Percentiles rank a stretch among this genome's conserved stretches.
phyloP scores from a whole-genome alignment of 1,139 yeast species.

The Kurtzmaniella quercitrusa region DNA sequence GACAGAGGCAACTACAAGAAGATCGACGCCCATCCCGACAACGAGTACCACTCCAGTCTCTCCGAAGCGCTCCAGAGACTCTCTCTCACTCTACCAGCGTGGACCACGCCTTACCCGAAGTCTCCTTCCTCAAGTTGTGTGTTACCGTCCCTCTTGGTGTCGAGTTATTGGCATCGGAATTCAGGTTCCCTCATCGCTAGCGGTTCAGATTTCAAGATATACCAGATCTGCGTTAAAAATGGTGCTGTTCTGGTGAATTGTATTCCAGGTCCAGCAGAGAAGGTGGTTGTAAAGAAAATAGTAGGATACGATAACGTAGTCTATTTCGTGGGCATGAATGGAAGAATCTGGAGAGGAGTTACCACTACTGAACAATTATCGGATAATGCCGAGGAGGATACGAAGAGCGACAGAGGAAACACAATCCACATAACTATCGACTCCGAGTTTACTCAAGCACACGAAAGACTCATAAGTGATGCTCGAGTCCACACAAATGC shows the following conservation, averaged over 20 bases:
- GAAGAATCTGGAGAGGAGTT: slow-evolving; percentile 15
- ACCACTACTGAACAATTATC: not conserved
- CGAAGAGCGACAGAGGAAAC: slow-evolving; percentile 4
- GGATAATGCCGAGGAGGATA: not conserved
- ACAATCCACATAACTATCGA: slow-evolving; percentile 9
- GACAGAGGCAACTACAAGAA: slow-evolving; percentile 43
- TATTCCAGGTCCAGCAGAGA: slow-evolving; percentile 11
- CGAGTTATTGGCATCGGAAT: slow-evolving; percentile 14
- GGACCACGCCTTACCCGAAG: slow-evolving; percentile 33
- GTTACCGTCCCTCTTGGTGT: slow-evolving; percentile 20
- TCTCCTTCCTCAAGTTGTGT: slow-evolving; percentile 8
- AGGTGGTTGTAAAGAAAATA: slow-evolving; percentile 33
- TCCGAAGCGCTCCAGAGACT: slow-evolving; percentile 2
- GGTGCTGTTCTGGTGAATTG: not conserved
- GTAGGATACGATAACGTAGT: slow-evolving; percentile 15
- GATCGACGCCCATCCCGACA: slow-evolving; percentile 21
- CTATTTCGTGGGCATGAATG: slow-evolving; percentile 39
- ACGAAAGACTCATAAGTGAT: slow-evolving; percentile 31
- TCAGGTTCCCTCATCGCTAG: slow-evolving; percentile 17
- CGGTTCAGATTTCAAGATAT: slow-evolving; percentile 24
- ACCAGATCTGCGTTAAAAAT: slow-evolving; percentile 11
- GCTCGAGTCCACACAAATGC: slow-evolving; percentile 16
- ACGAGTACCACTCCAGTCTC: slow-evolving; percentile 2
- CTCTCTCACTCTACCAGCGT: slow-evolving; percentile 10
- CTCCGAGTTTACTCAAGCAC: slow-evolving; percentile 17